Evolutionary conservation across 768 basidiomycete species (phyloP).

Genomic region (Amanita phalloides): DNA sequence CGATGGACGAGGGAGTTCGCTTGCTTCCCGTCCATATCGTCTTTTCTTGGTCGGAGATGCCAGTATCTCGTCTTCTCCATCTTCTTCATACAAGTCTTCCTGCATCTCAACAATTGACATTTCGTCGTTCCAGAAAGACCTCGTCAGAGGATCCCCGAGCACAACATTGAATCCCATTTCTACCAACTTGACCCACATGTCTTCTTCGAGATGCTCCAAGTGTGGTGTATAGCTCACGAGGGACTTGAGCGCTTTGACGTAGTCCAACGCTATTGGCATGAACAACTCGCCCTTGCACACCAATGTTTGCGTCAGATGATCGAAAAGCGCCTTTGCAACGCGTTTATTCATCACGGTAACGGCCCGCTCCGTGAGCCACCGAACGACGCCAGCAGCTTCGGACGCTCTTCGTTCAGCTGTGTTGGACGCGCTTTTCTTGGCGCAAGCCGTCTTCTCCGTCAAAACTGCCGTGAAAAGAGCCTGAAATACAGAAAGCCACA

Average conservation of each 20-base stretch:
- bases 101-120: conserved; percentile 19
- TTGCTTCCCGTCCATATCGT: conserved; percentile 14
- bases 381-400: conserved; percentile 55
- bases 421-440: conserved; percentile 21
- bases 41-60: conserved; percentile 27
- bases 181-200: conserved; percentile 57
- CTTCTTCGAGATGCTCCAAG: conserved; percentile 59
- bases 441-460: conserved; percentile 45
- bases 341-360: conserved; percentile 44
- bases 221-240: conserved; percentile 64
- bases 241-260: conserved; percentile 64
- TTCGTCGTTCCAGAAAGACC: conserved; percentile 19
- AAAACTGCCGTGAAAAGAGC: conserved; percentile 58
- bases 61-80: conserved; percentile 18
- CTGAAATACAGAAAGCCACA: conserved; percentile 64
- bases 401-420: conserved; percentile 50
- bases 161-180: conserved; percentile 71
- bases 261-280: conserved; percentile 62
- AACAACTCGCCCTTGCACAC: conserved; percentile 43
- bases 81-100: conserved; percentile 24
- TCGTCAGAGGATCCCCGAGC: conserved; percentile 44
- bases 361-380: conserved; percentile 63
- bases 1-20: conserved; percentile 12
- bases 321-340: conserved; percentile 44
- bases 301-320: conserved; percentile 55